Conservation (phyloP, 257 asterid genomes). For the Solanum piurae region DNA sequence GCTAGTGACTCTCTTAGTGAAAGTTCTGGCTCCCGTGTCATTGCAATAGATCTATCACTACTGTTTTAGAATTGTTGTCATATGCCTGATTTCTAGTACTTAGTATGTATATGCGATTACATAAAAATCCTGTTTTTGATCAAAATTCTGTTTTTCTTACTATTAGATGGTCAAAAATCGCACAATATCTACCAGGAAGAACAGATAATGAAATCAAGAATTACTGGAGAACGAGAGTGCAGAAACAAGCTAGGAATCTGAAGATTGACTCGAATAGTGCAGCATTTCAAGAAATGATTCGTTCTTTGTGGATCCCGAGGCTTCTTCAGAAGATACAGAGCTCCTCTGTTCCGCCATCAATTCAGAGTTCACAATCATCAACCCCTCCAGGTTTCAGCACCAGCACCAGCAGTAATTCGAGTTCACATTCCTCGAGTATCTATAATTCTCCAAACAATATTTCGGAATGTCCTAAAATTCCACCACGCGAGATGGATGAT, state of each 20-base stretch:
- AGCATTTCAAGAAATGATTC: constrained; percentile 18
- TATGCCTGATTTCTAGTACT: background rate
- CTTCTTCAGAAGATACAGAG: constrained; percentile 20
- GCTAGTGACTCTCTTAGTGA: background rate
- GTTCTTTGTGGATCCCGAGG: constrained; percentile 23
- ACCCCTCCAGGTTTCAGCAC: background rate
- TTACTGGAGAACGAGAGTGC: constrained; percentile 30
- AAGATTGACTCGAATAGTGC: constrained; percentile 21
- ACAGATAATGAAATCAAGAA: constrained; percentile 34
- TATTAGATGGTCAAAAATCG: constrained; percentile 31
- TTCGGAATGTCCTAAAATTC: background rate
- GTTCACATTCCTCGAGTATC: background rate
- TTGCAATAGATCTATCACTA: no score
- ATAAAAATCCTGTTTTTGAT: background rate
- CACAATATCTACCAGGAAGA: constrained; percentile 25
- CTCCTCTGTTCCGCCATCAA: background rate
- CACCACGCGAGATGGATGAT: background rate
- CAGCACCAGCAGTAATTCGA: background rate
- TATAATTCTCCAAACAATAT: background rate
- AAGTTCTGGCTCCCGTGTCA: background rate
- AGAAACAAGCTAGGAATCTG: constrained; percentile 27
- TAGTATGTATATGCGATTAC: background rate
- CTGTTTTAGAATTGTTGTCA: background rate
- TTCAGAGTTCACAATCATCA: background rate
- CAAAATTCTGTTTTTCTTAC: background rate